Percentiles rank a stretch among this genome's conserved stretches.
phyloP scores from a whole-genome alignment of 2,329 filamentous ascomycete species.

The Aspergillus sp. region DNA sequence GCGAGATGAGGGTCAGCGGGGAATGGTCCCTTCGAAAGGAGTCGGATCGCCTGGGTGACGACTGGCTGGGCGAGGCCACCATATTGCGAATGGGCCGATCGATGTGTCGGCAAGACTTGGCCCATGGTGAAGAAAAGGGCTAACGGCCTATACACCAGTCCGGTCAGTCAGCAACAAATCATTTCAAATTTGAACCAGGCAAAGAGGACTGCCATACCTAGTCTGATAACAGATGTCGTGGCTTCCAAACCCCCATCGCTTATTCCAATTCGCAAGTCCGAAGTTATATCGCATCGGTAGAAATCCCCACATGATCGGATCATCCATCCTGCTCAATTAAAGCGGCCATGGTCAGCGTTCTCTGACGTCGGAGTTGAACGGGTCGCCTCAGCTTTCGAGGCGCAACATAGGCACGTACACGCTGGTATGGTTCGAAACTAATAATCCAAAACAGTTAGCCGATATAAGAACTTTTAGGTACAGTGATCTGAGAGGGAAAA shows the following conservation, averaged over 20 bases:
- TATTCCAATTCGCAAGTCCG: constrained; percentile 64
- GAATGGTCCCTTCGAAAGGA: constrained; percentile 72
- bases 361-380: constrained; percentile 19
- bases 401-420: constrained; percentile 65
- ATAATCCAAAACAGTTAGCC: background rate
- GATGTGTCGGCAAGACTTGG: constrained; percentile 88
- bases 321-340: constrained; percentile 70
- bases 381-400: constrained; percentile 20
- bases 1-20: constrained; percentile 49
- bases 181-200: background rate
- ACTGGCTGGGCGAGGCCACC: constrained; percentile 91
- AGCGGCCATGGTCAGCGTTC: constrained; percentile 30
- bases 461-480: too few relatives aligned
- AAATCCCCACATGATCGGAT: constrained; percentile 91
- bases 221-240: constrained; percentile 95
- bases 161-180: background rate
- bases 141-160: constrained; percentile 54
- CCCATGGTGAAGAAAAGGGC: constrained; percentile 84
- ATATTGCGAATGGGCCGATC: constrained; percentile 71
- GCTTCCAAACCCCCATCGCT: constrained; percentile 86
- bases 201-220: constrained; percentile 54
- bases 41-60: constrained; percentile 78
- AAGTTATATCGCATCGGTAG: constrained; percentile 74
- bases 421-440: constrained; percentile 85
- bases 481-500: background rate